Conservation (phyloP, 2,329 filamentous ascomycete genomes). For the Gliomastix tumulicola region DNA sequence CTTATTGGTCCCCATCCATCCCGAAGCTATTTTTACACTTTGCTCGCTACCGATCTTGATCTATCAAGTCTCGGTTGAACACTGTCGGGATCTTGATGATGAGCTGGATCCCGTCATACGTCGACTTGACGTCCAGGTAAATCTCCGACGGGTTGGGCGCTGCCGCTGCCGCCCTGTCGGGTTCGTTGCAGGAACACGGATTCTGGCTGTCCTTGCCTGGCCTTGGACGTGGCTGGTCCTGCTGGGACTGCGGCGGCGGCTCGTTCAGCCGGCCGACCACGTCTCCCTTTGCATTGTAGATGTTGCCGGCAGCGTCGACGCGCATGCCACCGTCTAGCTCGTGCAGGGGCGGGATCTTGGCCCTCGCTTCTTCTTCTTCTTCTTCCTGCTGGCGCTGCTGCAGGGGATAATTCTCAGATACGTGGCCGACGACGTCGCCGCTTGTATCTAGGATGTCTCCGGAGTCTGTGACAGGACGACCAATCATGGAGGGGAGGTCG, state of each 20-base stretch:
- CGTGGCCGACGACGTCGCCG: constrained; percentile 72
- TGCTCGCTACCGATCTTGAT: no score
- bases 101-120: constrained; percentile 49
- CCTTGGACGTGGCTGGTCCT: background rate
- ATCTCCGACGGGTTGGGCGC: constrained; percentile 43
- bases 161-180: constrained; percentile 20
- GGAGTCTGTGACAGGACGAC: constrained; percentile 33
- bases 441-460: constrained; percentile 64
- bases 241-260: constrained; percentile 12
- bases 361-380: no score
- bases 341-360: constrained; percentile 33
- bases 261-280: constrained; percentile 56
- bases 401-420: constrained; percentile 48
- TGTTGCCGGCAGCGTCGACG: constrained; percentile 51
- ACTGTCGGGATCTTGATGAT: constrained; percentile 51
- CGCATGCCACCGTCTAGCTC: constrained; percentile 44
- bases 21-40: no score
- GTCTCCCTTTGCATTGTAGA: constrained; percentile 49
- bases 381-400: background rate
- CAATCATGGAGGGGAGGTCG: constrained; percentile 48
- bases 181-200: background rate
- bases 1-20: no score
- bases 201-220: background rate
- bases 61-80: constrained; percentile 35
- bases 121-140: constrained; percentile 50